Conservation (phyloP, 176 grass and related monocot species). For the Hyparrhenia diplandra region DNA sequence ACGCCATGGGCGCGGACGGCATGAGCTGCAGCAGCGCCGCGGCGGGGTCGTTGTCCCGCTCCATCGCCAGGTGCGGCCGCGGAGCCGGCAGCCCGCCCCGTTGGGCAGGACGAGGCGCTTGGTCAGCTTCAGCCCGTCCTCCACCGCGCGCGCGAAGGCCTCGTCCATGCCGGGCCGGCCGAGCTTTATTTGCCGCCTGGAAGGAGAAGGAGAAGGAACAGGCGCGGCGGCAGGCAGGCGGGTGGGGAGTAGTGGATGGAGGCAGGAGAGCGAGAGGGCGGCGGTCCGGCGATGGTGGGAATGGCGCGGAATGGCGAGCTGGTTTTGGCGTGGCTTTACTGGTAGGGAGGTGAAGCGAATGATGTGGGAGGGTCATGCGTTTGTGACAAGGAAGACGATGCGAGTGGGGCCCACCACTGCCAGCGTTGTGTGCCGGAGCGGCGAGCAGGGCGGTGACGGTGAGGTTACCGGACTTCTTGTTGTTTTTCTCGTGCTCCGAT, state of each 20-base stretch:
- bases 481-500: not conserved
- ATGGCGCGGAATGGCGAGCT: not conserved
- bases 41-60: constrained; percentile 33
- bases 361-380: not conserved
- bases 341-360: not conserved
- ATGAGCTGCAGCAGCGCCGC: constrained; percentile 9
- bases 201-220: too few relatives aligned
- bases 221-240: too few relatives aligned
- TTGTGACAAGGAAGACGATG: not conserved
- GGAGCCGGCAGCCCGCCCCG: constrained; percentile 28
- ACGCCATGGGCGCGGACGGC: constrained; percentile 70
- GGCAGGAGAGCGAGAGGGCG: not conserved
- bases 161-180: constrained; percentile 64
- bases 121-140: constrained; percentile 80
- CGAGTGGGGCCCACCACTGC: too few relatives aligned
- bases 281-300: not conserved
- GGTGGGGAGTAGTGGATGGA: not conserved
- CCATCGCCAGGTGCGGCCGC: constrained; percentile 46
- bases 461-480: not conserved
- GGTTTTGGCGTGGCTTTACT: constrained; percentile 31
- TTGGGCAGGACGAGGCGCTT: constrained; percentile 56
- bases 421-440: too few relatives aligned
- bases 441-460: too few relatives aligned
- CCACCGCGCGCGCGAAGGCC: constrained; percentile 72
- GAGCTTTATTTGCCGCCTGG: not conserved